A percentile compares a stretch with the other conserved stretches of the same genome.
These are phyloP conservation scores for Inga leiocalycina DNA, from an alignment of 306 rosid species.

Conservation along the genomic window DNA sequence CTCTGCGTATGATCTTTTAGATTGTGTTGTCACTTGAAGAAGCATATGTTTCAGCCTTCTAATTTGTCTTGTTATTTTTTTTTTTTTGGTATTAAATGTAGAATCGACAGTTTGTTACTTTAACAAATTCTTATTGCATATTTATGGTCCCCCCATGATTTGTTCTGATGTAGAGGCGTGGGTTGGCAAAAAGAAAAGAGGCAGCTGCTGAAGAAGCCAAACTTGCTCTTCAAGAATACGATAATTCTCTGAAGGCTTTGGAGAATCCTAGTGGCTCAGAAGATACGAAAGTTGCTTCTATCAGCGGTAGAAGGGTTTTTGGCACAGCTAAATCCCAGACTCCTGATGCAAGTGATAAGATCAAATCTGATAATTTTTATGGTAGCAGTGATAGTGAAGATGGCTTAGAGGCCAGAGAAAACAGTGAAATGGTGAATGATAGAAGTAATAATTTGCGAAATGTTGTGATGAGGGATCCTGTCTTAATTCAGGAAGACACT, in stretches of 20 bases:
- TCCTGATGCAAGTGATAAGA: slow-evolving; percentile 49
- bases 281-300: slow-evolving; percentile 42
- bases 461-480: slow-evolving; percentile 38
- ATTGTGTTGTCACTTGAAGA: slow-evolving; percentile 5
- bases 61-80: not conserved
- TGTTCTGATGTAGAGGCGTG: slow-evolving; percentile 67
- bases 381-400: slow-evolving; percentile 78
- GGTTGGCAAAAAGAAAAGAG: slow-evolving; percentile 72
- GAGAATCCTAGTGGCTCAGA: slow-evolving; percentile 55
- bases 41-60: not conserved
- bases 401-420: slow-evolving; percentile 46
- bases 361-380: slow-evolving; percentile 52
- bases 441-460: slow-evolving; percentile 39
- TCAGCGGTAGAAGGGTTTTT: slow-evolving; percentile 84
- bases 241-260: slow-evolving; percentile 59
- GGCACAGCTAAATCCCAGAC: slow-evolving; percentile 55
- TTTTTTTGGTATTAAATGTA: slow-evolving; percentile 13
- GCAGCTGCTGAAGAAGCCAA: slow-evolving; percentile 80
- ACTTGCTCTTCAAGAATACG: slow-evolving; percentile 72
- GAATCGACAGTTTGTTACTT: slow-evolving; percentile 13
- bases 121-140: not conserved
- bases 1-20: not conserved
- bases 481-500: slow-evolving; percentile 44
- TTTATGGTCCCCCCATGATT: slow-evolving; percentile 30
- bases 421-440: slow-evolving; percentile 29